Percentiles rank a stretch among this genome's conserved stretches.
These are phyloP conservation scores for Plectosphaerella cucumerina DNA, from an alignment of 2,329 filamentous ascomycete genomes.

Conservation along the genomic window DNA sequence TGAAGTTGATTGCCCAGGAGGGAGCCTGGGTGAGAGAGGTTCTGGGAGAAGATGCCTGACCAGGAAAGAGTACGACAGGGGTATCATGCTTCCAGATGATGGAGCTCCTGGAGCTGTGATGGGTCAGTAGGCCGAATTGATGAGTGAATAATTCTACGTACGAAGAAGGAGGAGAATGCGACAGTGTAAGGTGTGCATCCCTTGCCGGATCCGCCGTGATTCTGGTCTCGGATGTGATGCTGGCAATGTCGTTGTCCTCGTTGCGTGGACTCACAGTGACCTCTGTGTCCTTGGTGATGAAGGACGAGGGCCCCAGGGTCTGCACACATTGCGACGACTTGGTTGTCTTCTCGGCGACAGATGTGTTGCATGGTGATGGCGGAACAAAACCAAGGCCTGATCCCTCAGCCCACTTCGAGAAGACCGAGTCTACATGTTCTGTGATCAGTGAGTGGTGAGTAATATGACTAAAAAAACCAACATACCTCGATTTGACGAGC, in stretches of 20 bases:
- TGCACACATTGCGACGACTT: conserved; percentile 31
- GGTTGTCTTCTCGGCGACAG: conserved; percentile 21
- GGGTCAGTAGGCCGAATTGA: not conserved
- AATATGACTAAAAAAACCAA: not conserved
- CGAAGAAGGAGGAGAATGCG: conserved; percentile 22
- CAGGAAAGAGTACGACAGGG: conserved; percentile 11
- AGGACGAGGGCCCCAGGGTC: conserved; percentile 35
- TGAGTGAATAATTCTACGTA: conserved; percentile 12
- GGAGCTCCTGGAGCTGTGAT: no score
- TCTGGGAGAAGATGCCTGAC: conserved; percentile 2
- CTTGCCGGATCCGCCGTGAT: conserved; percentile 27
- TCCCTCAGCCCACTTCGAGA: conserved; percentile 39
- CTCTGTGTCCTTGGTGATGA: conserved; percentile 35
- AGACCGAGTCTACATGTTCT: conserved; percentile 32
- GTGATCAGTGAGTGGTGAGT: conserved; percentile 13
- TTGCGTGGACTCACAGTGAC: conserved; percentile 27
- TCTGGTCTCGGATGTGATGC: conserved; percentile 29
- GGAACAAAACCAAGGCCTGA: conserved; percentile 20
- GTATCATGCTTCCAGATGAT: conserved; percentile 1
- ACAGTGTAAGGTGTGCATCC: conserved; percentile 20
- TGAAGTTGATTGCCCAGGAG: conserved; percentile 18
- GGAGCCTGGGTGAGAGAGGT: conserved; percentile 7
- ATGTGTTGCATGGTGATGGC: conserved; percentile 26
- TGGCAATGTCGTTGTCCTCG: conserved; percentile 26
- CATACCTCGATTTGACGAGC: conserved; percentile 30